Base-by-base conservation (phyloP, 176 grass and related monocot genomes). In the Oryza coarctata region DNA sequence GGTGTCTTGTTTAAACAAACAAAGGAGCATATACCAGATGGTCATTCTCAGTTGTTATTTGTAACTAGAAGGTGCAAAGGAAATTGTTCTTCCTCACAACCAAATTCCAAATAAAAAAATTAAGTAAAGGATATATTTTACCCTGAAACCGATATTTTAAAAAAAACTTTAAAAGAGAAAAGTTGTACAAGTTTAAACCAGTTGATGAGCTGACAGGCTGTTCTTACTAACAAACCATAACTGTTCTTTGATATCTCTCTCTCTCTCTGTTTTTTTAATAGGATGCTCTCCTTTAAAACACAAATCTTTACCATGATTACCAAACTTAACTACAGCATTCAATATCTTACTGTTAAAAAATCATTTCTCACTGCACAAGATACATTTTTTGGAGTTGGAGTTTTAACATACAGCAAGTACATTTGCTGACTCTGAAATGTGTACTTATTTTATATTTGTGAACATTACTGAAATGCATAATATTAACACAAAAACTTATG, bases 301-400 rank as follows among this genome's bases (percentile, higher is more conserved):
- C 41, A 80, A 66, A 55, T 27, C 0, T 81, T 75, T 5, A 36
- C 49, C 61, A 68, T 68, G 26, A 28, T 74, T 68, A 58, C 84
- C 8, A 68, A 68, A 36, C 63, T 38, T 73, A 65, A 55, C 12
- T 26, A 11, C 5, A 40, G 9, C 22, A 55, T 61, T 20, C 29
- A 40, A 44, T 23, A 18, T 26, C 23, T 9, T 52, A 6, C 17
- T 20, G 2, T 41, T 33, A 69, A 33, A 43, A 75, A 67, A 52
- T 13, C 17, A 52, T 29, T 75, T 6, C 28, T 36, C 4, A 22
- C 62, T 70, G 34, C 47, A 50, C 22, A 55, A 1, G 14, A 74
- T 61, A 35, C 22, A 7, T 41, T 40, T 25, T 61, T 14, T 34
- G 18, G 30, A 73, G 36, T 44, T 43, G 27, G 35, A 63, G 64